Evolutionary conservation across 345 rosid genomes (phyloP), one percentile per base, ranked within the genome.

Genomic region (Excoecaria agallocha): DNA sequence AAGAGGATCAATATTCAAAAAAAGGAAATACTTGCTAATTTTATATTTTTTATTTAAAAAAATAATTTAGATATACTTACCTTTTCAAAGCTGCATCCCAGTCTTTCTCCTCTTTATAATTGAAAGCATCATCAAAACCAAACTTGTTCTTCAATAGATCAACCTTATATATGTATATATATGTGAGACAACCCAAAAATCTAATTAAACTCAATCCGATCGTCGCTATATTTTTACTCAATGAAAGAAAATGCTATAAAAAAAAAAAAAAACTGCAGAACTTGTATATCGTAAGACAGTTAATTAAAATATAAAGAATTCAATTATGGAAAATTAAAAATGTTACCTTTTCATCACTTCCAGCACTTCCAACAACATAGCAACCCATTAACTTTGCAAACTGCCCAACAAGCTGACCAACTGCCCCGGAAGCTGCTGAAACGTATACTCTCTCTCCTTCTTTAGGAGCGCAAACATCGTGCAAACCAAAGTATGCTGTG

Each of bases 81-180:
- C 85, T 86, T 68, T 85, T 83, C 46, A 89, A 68, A 25, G 91
- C 81, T 54, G 84, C 86, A 49, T 54, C n/a, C 41, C 83, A 75
- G 72, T 88, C 87, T 3, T 64, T 15, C 74, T 85, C 90, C 52
- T 86, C 87, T 74, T 85, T 88, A 64, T 90, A 88, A 68, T 88
- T 90, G 83, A 88, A 89, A 46, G 93, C 93, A 5, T 86, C 91
- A 56, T 89, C 86, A 70, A 86, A 89, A 3, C 93, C 87, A 51
- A 90, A 84, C 72, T 87, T 90, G 73, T 76, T 84, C 86, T 84
- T 88, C 75, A 90, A 74, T 22, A 86, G 59, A 16, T 81, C 88
- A 45, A 89, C 90, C 87, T 85, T 19, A 4, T 43, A 12, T 35
- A 19, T n/a, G n/a, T n/a, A n/a, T n/a, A n/a, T n/a, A n/a, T n/a